phyloP scores from a whole-genome alignment of 495 filamentous ascomycete species.

The Hypomontagnella monticulosa region DNA sequence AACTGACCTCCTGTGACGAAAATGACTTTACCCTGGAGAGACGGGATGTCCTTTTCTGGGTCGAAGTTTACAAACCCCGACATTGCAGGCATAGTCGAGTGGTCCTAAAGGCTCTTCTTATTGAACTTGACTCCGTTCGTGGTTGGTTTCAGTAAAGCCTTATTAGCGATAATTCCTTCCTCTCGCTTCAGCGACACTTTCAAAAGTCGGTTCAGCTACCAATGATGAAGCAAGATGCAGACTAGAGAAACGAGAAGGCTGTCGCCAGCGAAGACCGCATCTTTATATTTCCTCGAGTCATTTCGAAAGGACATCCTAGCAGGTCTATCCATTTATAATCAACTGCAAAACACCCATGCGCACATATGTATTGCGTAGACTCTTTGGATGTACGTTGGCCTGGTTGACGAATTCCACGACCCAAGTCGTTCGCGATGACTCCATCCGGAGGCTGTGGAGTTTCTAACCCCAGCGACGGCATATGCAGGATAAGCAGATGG shows the following conservation, averaged over 20 bases:
- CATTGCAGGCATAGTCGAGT: conserved; percentile 10
- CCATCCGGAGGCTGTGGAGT: background rate
- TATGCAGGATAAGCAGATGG: conserved; percentile 44
- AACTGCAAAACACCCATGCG: too few relatives aligned
- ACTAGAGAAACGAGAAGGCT: too few relatives aligned
- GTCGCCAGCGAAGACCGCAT: background rate
- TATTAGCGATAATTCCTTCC: too few relatives aligned
- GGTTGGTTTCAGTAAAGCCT: too few relatives aligned
- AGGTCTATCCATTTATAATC: too few relatives aligned
- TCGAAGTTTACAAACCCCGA: conserved; percentile 49
- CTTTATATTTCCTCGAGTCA: conserved; percentile 13
- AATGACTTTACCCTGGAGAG: conserved; percentile 66
- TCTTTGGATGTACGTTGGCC: too few relatives aligned
- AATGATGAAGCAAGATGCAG: too few relatives aligned
- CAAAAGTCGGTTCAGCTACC: too few relatives aligned
- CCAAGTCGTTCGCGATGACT: too few relatives aligned
- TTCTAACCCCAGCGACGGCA: conserved; percentile 3
- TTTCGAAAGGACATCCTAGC: background rate
- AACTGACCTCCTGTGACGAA: conserved; percentile 68
- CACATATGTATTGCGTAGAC: too few relatives aligned
- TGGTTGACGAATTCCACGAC: too few relatives aligned
- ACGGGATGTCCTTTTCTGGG: conserved; percentile 65
- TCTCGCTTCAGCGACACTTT: too few relatives aligned
- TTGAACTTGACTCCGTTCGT: background rate
- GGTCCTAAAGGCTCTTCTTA: background rate